Evolutionary conservation across 441 rosid genomes (phyloP), one percentile per base, ranked within the genome.

Genomic region (Biscutella laevigata): DNA sequence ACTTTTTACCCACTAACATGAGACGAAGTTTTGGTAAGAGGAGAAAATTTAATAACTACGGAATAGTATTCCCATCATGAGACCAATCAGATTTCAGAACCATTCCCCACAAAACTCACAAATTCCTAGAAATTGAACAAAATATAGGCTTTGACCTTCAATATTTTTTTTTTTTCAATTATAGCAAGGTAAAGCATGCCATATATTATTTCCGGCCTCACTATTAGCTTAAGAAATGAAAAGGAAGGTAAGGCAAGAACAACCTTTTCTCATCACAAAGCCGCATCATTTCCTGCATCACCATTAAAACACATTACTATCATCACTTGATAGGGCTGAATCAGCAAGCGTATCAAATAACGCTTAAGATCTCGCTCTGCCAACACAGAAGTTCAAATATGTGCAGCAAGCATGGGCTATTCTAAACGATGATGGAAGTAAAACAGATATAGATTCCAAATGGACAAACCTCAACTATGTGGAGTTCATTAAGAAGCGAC

Each of bases 401-500:
- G 35, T 13, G 16, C 48, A 42, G 27, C 25, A 39, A 24, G 45
- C 5, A 56, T 33, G 16, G 2, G 30, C 10, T 20, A 15, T 7
- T 53, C 37, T 11, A 19, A 34, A 22, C 52, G 27, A 2, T 15
- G 17, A 34, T 0, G n/a, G 16, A 44, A 21, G 22, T 35, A 43
- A 58, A 50, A 28, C 8, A 57, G 40, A 57, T 17, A 24, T 26
- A 11, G 44, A 58, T 58, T 36, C 6, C 37, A 58, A 13, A 34
- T 54, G 59, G 67, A 71, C 84, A 57, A 60, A 72, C 92, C 88
- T 84, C 92, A 67, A 84, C 88, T 6, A 74, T 79, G 68, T 69
- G 78, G 68, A 84, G 86, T 74, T 84, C 88, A 66, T 81, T 81
- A 53, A 84, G 92, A 72, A 84, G 92, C 33, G 92, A 84, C 61